Percentiles rank a stretch among this genome's conserved stretches.
These are phyloP conservation scores for Anisodus tanguticus DNA, from an alignment of 257 asterid genomes.

Conservation along the genomic window DNA sequence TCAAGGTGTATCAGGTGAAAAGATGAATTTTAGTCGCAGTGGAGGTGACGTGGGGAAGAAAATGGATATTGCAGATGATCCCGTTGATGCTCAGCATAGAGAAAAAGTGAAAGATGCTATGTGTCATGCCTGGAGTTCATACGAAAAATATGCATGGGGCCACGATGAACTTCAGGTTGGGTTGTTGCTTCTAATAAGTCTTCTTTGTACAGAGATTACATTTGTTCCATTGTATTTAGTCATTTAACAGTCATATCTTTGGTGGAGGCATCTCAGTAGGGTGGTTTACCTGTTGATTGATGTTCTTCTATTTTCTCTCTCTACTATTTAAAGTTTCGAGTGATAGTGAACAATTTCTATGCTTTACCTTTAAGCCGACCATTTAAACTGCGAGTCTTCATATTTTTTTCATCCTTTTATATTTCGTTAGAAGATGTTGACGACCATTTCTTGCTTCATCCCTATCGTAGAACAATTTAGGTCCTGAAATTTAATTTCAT, in stretches of 20 bases:
- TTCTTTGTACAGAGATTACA: background rate
- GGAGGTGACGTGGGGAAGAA: conserved; percentile 33
- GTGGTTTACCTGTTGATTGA: background rate
- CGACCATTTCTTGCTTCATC: background rate
- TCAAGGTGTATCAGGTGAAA: conserved; percentile 43
- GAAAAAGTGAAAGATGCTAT: conserved; percentile 93
- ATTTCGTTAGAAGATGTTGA: conserved; percentile 12
- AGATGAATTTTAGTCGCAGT: conserved; percentile 34
- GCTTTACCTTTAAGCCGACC: background rate
- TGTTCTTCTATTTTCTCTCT: background rate
- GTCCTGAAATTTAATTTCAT: conserved; percentile 19
- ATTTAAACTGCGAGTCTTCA: conserved; percentile 5
- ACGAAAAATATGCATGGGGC: conserved; percentile 98
- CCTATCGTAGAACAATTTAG: background rate
- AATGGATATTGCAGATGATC: conserved; percentile 57
- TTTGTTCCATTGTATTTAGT: conserved; percentile 1
- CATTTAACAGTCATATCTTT: conserved; percentile 1
- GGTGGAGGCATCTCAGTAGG: background rate
- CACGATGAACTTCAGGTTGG: conserved; percentile 97
- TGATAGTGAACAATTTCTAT: background rate
- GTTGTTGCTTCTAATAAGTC: conserved; percentile 3
- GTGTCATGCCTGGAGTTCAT: conserved; percentile 97
- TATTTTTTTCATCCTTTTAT: background rate
- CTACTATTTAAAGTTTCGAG: background rate
- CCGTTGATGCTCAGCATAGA: conserved; percentile 62